Conservation (phyloP, 768 basidiomycete species). For the Pilatotrama ljubarskyi region DNA sequence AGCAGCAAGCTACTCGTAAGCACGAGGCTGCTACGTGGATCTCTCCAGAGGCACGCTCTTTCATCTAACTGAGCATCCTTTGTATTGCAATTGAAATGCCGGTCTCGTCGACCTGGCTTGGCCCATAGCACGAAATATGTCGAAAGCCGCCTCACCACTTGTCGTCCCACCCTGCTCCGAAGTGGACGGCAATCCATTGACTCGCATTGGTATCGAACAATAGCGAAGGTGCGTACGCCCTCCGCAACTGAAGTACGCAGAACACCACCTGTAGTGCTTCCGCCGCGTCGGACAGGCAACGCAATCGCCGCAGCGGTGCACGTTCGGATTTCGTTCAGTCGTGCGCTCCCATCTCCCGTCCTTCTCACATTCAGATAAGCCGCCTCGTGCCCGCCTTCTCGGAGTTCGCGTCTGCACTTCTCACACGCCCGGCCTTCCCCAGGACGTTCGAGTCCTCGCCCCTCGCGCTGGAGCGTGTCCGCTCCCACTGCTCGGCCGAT, state of each 20-base stretch:
- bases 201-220: not conserved
- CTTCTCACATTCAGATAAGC: conserved; percentile 17
- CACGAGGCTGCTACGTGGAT: not conserved
- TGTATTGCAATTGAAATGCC: not conserved
- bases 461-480: not conserved
- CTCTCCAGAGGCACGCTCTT: not conserved
- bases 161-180: not conserved
- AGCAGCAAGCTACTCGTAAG: not conserved
- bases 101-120: not conserved
- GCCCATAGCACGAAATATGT: not conserved
- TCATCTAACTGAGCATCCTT: not conserved
- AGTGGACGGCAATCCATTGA: not conserved
- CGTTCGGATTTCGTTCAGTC: not conserved
- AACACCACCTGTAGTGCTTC: not conserved
- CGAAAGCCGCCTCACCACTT: not conserved
- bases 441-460: not conserved
- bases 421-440: conserved; percentile 1
- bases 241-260: not conserved
- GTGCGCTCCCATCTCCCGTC: conserved; percentile 4
- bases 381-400: conserved; percentile 9
- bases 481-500: not conserved
- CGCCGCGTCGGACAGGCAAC: not conserved
- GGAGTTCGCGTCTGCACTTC: not conserved
- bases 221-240: not conserved
- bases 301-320: conserved; percentile 7